Percentiles rank a stretch among this genome's conserved stretches.
These are phyloP conservation scores for Hygrocybe punicea DNA, from an alignment of 768 basidiomycete genomes.

Conservation along the genomic window DNA sequence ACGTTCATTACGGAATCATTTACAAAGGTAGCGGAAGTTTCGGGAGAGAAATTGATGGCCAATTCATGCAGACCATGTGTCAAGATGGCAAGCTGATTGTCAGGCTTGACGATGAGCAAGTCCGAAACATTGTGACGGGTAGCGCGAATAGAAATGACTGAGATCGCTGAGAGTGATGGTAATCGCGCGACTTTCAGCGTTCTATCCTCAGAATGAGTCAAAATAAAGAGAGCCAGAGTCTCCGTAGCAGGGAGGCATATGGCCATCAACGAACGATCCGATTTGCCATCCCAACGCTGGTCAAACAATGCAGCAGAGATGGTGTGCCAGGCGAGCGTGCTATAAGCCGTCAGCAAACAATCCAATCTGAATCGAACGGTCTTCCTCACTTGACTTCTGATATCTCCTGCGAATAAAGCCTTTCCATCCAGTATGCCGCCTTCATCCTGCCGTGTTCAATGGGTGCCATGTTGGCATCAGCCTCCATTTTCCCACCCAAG, in stretches of 20 bases:
- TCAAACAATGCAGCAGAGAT: slow-evolving; percentile 65
- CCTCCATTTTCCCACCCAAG: slow-evolving; percentile 49
- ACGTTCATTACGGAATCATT: slow-evolving; percentile 22
- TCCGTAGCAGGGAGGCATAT: slow-evolving; percentile 51
- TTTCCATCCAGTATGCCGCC: slow-evolving; percentile 71
- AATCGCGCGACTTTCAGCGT: slow-evolving; percentile 41
- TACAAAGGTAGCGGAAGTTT: slow-evolving; percentile 9
- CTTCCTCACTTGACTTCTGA: slow-evolving; percentile 48
- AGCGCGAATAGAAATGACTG: slow-evolving; percentile 55
- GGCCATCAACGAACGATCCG: slow-evolving; percentile 51
- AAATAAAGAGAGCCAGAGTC: slow-evolving; percentile 44
- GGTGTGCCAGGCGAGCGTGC: slow-evolving; percentile 41
- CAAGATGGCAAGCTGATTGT: slow-evolving; percentile 51
- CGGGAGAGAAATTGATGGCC: slow-evolving; percentile 32
- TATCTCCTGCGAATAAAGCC: slow-evolving; percentile 49
- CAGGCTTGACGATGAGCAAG: slow-evolving; percentile 60
- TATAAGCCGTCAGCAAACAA: slow-evolving; percentile 18
- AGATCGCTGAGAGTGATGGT: slow-evolving; percentile 42
- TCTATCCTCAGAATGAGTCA: slow-evolving; percentile 44
- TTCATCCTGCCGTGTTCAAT: slow-evolving; percentile 65
- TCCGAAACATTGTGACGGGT: slow-evolving; percentile 67
- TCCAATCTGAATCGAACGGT: neutral
- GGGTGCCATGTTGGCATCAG: slow-evolving; percentile 38
- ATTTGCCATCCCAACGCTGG: slow-evolving; percentile 55
- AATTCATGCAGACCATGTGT: slow-evolving; percentile 56